Percentiles rank a stretch among this genome's conserved stretches.
Evolutionary conservation across 495 filamentous ascomycete genomes (phyloP).

Genomic region (Penicillium nucicola): DNA sequence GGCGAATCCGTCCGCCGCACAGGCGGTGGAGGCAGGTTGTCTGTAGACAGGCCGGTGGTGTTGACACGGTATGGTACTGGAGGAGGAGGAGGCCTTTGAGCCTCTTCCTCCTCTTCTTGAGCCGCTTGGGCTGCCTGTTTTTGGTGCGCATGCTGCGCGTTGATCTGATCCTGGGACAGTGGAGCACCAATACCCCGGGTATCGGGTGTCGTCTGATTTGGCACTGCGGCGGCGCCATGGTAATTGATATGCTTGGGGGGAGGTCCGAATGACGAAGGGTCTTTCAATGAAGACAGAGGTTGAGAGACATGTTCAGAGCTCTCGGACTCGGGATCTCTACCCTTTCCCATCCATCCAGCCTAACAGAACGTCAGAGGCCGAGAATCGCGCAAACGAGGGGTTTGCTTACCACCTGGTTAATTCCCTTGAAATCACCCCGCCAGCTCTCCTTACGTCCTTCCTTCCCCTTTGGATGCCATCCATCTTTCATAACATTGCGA

Average conservation of each 20-base stretch:
- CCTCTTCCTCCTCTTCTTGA: constrained; percentile 34
- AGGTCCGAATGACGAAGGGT: constrained; percentile 80
- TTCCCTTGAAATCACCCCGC: constrained; percentile 57
- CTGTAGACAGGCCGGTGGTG: constrained; percentile 67
- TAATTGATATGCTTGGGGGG: constrained; percentile 71
- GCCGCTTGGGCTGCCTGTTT: constrained; percentile 33
- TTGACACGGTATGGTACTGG: constrained; percentile 67
- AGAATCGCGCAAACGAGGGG: background rate
- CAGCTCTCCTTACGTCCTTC: constrained; percentile 55
- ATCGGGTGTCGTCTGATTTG: constrained; percentile 48
- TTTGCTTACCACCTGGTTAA: constrained; percentile 53
- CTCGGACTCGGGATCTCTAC: constrained; percentile 39
- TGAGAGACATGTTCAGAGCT: constrained; percentile 52
- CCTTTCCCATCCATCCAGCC: constrained; percentile 46
- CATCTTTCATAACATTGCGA: constrained; percentile 50
- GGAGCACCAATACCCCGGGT: constrained; percentile 48
- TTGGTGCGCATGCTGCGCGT: constrained; percentile 23
- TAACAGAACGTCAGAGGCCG: constrained; percentile 10
- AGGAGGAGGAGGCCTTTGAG: constrained; percentile 45
- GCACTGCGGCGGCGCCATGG: constrained; percentile 46
- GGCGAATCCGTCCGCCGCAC: constrained; percentile 47
- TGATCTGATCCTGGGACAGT: constrained; percentile 37
- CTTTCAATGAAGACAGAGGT: constrained; percentile 75
- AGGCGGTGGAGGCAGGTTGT: constrained; percentile 70
- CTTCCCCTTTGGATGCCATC: constrained; percentile 58